phyloP scores from a whole-genome alignment of 176 grass and related monocot genomes.

The Themeda triandra region DNA sequence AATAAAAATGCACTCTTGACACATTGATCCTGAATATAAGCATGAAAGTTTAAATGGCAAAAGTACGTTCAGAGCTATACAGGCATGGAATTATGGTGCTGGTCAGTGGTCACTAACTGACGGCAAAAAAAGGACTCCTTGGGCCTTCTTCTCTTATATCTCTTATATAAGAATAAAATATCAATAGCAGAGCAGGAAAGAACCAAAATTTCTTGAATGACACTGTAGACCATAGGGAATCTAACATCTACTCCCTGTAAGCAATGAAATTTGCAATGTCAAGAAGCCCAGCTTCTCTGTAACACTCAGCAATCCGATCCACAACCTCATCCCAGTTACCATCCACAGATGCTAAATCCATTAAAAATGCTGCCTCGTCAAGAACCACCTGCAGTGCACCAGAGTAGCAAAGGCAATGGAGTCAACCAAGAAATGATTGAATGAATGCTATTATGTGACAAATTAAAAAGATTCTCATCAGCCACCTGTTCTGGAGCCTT shows the following conservation, averaged over 20 bases:
- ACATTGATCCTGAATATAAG: neutral
- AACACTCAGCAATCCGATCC: slow-evolving; percentile 71
- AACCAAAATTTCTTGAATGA: slow-evolving; percentile 13
- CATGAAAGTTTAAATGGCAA: neutral
- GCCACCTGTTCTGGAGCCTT: slow-evolving; percentile 85
- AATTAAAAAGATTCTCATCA: neutral
- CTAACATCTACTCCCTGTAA: slow-evolving; percentile 49
- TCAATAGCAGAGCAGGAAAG: neutral
- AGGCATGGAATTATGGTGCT: too few relatives aligned
- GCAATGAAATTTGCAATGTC: slow-evolving; percentile 82
- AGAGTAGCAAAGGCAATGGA: neutral
- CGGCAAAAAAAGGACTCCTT: neutral
- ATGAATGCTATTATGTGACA: neutral
- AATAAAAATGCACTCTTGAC: neutral
- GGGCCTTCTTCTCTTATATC: neutral
- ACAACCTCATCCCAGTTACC: slow-evolving; percentile 77
- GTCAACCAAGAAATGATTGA: neutral
- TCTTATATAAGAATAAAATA: neutral
- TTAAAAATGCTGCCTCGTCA: slow-evolving; percentile 87
- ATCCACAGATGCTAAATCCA: slow-evolving; percentile 87
- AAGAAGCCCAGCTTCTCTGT: slow-evolving; percentile 66
- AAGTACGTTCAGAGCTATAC: neutral
- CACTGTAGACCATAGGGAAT: neutral
- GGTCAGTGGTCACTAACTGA: neutral
- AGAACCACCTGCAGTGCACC: slow-evolving; percentile 53